A percentile compares a stretch with the other conserved stretches of the same genome.
Conservation (phyloP, 331 rosid genomes). For the Prunus yedoensis region DNA sequence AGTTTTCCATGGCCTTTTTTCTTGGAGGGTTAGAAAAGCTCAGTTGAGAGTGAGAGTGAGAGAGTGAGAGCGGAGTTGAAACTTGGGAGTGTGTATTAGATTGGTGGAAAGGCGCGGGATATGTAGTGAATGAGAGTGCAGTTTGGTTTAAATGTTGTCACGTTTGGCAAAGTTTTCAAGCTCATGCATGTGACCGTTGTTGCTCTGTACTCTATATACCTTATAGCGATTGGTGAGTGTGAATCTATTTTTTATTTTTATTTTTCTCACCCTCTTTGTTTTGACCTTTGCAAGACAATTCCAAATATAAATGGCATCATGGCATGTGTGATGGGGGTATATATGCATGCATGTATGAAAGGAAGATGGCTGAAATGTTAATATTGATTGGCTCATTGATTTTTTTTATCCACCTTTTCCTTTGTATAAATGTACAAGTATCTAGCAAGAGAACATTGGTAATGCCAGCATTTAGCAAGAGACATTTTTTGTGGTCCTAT, state of each 20-base stretch:
- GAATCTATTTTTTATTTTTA: conserved; percentile 30
- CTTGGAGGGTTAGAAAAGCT: conserved; percentile 9
- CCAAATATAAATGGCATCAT: neutral
- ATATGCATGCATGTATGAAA: no score
- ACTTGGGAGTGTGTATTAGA: conserved; percentile 21
- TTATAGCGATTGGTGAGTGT: no score
- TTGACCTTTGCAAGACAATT: neutral
- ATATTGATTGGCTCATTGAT: no score
- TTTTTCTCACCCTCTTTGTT: neutral
- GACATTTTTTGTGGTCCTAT: no score
- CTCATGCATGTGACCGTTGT: conserved; percentile 84
- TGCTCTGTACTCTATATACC: neutral
- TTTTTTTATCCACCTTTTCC: no score
- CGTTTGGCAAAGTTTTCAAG: conserved; percentile 44
- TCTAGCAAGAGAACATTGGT: no score
- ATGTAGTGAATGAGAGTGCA: conserved; percentile 55
- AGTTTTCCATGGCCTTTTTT: conserved; percentile 51
- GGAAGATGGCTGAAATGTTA: no score
- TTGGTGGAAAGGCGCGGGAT: conserved; percentile 62
- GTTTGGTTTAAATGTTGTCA: conserved; percentile 79
- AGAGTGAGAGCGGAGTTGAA: neutral
- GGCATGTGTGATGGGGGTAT: no score
- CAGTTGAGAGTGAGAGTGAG: conserved; percentile 24
- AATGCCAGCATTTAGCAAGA: no score
- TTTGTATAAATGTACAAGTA: no score